Percentiles rank a stretch among this genome's conserved stretches.
Conservation (phyloP, 805 yeast genomes). For the Candida montana region DNA sequence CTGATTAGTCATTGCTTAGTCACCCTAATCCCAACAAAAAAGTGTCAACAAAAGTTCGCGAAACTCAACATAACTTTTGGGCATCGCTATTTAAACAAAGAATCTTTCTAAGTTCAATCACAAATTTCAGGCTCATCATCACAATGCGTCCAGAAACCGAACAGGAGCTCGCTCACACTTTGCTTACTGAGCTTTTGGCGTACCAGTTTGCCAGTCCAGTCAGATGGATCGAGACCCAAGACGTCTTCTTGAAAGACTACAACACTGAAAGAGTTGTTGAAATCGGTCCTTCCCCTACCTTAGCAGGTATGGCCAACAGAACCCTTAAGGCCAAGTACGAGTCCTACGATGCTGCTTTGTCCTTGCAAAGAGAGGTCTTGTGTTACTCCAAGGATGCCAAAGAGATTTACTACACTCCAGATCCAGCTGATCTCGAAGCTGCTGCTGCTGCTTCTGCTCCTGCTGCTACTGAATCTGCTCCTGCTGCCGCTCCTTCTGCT, state of each 20-base stretch:
- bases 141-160: slow-evolving; percentile 79
- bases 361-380: slow-evolving; percentile 81
- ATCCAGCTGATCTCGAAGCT: slow-evolving; percentile 43
- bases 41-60: slow-evolving; percentile 4
- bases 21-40: slow-evolving; percentile 12
- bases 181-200: slow-evolving; percentile 92
- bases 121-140: background rate
- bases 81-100: background rate
- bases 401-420: slow-evolving; percentile 92
- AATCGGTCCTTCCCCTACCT: slow-evolving; percentile 97
- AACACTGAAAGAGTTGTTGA: slow-evolving; percentile 97
- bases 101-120: background rate
- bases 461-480: slow-evolving; percentile 36
- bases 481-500: slow-evolving; percentile 53
- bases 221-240: slow-evolving; percentile 99
- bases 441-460: slow-evolving; percentile 27
- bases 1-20: no score
- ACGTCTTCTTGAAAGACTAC: slow-evolving; percentile 88
- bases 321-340: slow-evolving; percentile 91
- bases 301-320: slow-evolving; percentile 98
- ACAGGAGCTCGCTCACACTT: slow-evolving; percentile 93
- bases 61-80: background rate
- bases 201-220: slow-evolving; percentile 99
- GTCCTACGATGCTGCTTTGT: slow-evolving; percentile 94
- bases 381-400: slow-evolving; percentile 95